phyloP scores from a whole-genome alignment of 768 basidiomycete species.

The Tylopilus plumbeoviolaceoides region DNA sequence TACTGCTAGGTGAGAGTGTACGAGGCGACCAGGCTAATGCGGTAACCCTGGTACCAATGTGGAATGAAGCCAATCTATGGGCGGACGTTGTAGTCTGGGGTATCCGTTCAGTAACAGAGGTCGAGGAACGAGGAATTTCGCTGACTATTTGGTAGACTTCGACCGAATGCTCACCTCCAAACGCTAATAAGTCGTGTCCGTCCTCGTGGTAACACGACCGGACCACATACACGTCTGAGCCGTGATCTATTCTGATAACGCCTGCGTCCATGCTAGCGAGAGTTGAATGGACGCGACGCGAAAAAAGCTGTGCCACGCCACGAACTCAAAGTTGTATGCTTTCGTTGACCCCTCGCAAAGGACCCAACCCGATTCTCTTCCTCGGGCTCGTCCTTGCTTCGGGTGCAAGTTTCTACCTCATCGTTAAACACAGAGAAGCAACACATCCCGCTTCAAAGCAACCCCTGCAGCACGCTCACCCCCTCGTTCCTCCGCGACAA shows the following conservation, averaged over 20 bases:
- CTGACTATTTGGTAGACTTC: slow-evolving; percentile 64
- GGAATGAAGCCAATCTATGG: slow-evolving; percentile 62
- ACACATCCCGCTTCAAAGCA: slow-evolving; percentile 58
- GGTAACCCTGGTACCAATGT: slow-evolving; percentile 66
- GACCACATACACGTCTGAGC: slow-evolving; percentile 57
- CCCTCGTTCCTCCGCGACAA: slow-evolving; percentile 60
- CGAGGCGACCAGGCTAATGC: slow-evolving; percentile 76
- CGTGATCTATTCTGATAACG: slow-evolving; percentile 53
- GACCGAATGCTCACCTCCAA: slow-evolving; percentile 71
- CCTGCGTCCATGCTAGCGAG: slow-evolving; percentile 38
- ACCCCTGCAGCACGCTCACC: slow-evolving; percentile 60
- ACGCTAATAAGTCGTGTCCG: slow-evolving; percentile 61
- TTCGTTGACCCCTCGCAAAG: slow-evolving; percentile 24
- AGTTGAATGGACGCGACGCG: too few species aligned
- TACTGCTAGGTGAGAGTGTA: slow-evolving; percentile 59
- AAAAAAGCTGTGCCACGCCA: slow-evolving; percentile 1
- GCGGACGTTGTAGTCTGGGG: slow-evolving; percentile 41
- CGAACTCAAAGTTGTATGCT: slow-evolving; percentile 8
- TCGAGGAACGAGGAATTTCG: slow-evolving; percentile 11
- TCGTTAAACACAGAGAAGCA: slow-evolving; percentile 53
- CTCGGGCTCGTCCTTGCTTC: slow-evolving; percentile 53
- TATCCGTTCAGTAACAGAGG: slow-evolving; percentile 8
- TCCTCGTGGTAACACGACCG: slow-evolving; percentile 62
- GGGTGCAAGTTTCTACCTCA: slow-evolving; percentile 52
- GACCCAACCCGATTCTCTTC: slow-evolving; percentile 63